phyloP scores from a whole-genome alignment of 495 filamentous ascomycete species.

The Cudoniella acicularis region DNA sequence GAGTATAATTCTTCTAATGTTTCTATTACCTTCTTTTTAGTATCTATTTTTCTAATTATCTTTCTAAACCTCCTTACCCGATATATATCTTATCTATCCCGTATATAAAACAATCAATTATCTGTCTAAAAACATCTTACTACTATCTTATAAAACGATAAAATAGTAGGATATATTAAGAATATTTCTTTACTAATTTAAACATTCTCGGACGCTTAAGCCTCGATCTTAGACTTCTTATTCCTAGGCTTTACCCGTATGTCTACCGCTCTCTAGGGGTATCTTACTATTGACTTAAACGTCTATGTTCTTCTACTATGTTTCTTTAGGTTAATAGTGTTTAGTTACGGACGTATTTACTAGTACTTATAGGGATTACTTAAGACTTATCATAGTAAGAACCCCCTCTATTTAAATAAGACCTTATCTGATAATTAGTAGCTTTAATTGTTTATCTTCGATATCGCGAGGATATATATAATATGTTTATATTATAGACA shows the following conservation, averaged over 20 bases:
- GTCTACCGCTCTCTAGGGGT: constrained; percentile 16
- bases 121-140: no score
- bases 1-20: no score
- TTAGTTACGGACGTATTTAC: constrained; percentile 10
- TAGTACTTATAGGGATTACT: constrained; percentile 12
- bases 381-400: constrained; percentile 12
- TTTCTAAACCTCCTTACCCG: background rate
- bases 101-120: background rate
- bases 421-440: constrained; percentile 13
- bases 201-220: no score
- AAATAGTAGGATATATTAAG: no score
- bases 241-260: constrained; percentile 12
- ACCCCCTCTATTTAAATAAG: constrained; percentile 8
- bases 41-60: background rate
- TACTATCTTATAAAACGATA: no score
- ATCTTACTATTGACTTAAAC: constrained; percentile 65
- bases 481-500: constrained; percentile 11
- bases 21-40: no score
- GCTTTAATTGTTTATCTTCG: constrained; percentile 7
- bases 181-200: no score
- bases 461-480: no score
- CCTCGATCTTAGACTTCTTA: no score
- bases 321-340: constrained; percentile 15
- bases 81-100: background rate
- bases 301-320: constrained; percentile 51